Base-by-base conservation (phyloP, 108 stramenopile species). In the Cylindrotheca fusiformis region DNA sequence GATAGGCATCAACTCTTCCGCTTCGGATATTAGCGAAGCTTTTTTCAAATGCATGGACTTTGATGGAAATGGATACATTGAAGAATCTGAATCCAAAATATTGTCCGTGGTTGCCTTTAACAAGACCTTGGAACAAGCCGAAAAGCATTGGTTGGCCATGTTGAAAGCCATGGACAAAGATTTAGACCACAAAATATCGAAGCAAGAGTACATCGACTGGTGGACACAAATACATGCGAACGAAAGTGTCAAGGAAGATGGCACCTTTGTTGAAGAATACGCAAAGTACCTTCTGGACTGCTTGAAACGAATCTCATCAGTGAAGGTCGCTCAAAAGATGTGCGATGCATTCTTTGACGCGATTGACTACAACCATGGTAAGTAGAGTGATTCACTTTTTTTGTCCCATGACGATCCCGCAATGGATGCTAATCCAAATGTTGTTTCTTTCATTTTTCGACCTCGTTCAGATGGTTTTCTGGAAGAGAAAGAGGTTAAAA, bases 281-380 rank as follows among this genome's bases (percentile, higher is more conserved):
- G 59, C 59, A 10, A 26, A 17, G 23, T 60, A 23, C 22, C 45
- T 60, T 18, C 12, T 60, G 24, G 46, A 60, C 44, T 28, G 59
- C 22, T 60, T 60, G 46, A 36, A 60, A 26, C 36, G 59, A 24
- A 60, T 60, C 36, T 18, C 28, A 12, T 63, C 62, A 20, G 33
- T 63, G 17, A 63, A 52, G 19, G 46, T 44, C 1, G 62, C 62
- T n/a, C 48, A 12, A 22, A 48, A 46, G n/a, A 28, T 60, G 2
- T 60, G 59, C 45, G 59, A 60, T 18, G 44, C 59, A 18, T 60
- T 60, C 59, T 60, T 60, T 4, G 59, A 60, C 6, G 44, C 59
- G 20, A 60, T 60, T 25, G 59, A 60, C 25, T 45, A 46, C 46
- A 46, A 60, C 59, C 44, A 48, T n/a, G 27, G 36, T 41, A 41